Evolutionary conservation across 495 filamentous ascomycete species (phyloP).

Genomic region (Penicillium manginii): DNA sequence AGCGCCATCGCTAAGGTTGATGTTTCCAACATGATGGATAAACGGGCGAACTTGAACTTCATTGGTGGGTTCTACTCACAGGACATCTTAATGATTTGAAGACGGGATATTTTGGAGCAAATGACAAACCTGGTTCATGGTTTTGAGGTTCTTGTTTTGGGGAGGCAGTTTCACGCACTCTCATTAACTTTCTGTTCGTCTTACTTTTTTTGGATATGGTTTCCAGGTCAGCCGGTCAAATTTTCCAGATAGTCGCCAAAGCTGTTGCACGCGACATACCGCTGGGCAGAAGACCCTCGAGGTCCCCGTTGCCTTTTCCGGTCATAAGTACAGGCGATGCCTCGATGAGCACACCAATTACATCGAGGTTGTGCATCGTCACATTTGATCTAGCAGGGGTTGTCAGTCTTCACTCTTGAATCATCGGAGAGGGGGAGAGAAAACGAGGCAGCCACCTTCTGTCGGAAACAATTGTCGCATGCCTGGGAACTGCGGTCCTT

Average conservation of each 20-base stretch:
- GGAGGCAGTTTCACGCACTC: not conserved
- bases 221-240: not conserved
- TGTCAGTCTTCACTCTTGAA: not conserved
- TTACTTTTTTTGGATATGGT: not conserved
- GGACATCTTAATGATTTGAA: not conserved
- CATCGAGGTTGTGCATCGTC: slow-evolving; percentile 4
- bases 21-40: slow-evolving; percentile 4
- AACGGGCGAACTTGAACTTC: not conserved
- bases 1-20: slow-evolving; percentile 3
- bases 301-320: slow-evolving; percentile 7
- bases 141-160: not conserved
- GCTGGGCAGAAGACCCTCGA: not conserved
- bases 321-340: slow-evolving; percentile 4
- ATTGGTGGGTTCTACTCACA: not conserved
- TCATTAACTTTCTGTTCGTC: not conserved
- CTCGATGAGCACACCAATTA: slow-evolving; percentile 9
- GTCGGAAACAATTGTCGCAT: slow-evolving; percentile 8
- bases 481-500: not conserved
- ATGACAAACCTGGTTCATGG: not conserved
- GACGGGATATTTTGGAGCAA: not conserved
- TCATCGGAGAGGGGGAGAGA: not conserved
- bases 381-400: slow-evolving; percentile 9
- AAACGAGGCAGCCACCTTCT: slow-evolving; percentile 8
- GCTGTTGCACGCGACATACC: not conserved
- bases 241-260: not conserved